Evolutionary conservation across 306 rosid genomes (phyloP), one percentile per base, ranked within the genome.

Genomic region (Lathyrus sativus): DNA sequence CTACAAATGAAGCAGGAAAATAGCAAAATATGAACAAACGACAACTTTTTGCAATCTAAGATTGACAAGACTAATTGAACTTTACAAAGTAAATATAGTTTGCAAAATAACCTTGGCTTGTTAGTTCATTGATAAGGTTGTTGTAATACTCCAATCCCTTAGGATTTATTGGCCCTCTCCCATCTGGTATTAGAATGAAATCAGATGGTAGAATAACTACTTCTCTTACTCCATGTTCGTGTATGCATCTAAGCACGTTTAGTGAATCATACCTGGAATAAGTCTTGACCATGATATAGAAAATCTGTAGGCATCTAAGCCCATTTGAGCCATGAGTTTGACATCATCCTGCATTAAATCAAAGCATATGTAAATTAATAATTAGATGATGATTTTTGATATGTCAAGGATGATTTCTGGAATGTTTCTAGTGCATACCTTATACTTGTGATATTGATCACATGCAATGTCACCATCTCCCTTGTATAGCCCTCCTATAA

Each of bases 101-200:
- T n/a, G 15, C 62, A 31, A 7, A 62, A 42, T 26, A 62, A 89
- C 89, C 92, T 11, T 89, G 71, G 70, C 76, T 72, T 56, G 61
- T 70, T 0, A 87, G 73, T 62, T 89, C 85, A 69, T 89, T 77
- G 77, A 87, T 85, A 38, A 91, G 80, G 81, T 84, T 87, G 81
- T 84, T 85, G 82, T 85, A 87, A 60, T 75, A 85, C 10, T 81
- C 63, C 61, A 87, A 35, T 55, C 96, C 98, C 72, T 89, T 81
- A 19, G 86, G 88, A 62, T 89, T 92, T 49, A 85, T 33, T 39
- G 78, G 76, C 57, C 96, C 92, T 78, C 59, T 85, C 46, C 95
- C 92, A 75, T 81, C 98, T 89, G 72, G 22, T 22, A 67, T 62
- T 15, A 29, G 43, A 33, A 33, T 45, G 18, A 33, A 33, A 33